Base-by-base conservation (phyloP, 2,329 filamentous ascomycete species). In the Exophiala sideris region DNA sequence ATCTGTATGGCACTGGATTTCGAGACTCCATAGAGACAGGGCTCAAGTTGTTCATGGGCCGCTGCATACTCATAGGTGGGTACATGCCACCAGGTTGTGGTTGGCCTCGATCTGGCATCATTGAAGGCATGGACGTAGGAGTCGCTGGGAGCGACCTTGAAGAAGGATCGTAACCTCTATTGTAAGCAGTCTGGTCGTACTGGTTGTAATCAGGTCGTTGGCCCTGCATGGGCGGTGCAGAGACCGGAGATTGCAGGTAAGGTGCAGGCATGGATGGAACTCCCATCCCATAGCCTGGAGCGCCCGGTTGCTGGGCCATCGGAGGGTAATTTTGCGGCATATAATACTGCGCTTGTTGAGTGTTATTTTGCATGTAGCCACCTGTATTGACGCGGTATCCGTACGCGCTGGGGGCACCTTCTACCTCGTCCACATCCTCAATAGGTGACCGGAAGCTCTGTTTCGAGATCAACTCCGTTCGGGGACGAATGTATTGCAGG, bases 401-500 rank as follows among this genome's bases (percentile, higher is more conserved):
- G 58, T 75, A 76, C 7, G 61, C 53, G 3, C 66, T 61, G 52
- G 73, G 69, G 1, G 68, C 66, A 48, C 66, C 70, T 39, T 76
- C 72, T 45, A 75, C 57, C 11, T 71, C 67, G 48, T 84, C 81
- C 2, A 79, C 66, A 45, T 87, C 84, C 48, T 87, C 82, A 32
- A 87, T 76, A 0, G 83, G 82, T 0, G 82, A 76, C 7, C 85
- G 80, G 70, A 88, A 89, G 68, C 83, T 87, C 63, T 86, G 82
- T 47, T 80, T 79, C 12, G 77, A 77, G 39, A 84, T 73, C 24
- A 89, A 73, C 48, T 85, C 81, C 0, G 67, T 55, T 3, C 85
- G 80, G 10, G 84, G 83, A 5, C 74, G 69, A 29, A 86, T 71
- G 45, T 74, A 67, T 21, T 70, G 69, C 39, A 85, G 71, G 16